phyloP scores from a whole-genome alignment of 192 early-diverging fungal genomes.

The Coemansia sp. region DNA sequence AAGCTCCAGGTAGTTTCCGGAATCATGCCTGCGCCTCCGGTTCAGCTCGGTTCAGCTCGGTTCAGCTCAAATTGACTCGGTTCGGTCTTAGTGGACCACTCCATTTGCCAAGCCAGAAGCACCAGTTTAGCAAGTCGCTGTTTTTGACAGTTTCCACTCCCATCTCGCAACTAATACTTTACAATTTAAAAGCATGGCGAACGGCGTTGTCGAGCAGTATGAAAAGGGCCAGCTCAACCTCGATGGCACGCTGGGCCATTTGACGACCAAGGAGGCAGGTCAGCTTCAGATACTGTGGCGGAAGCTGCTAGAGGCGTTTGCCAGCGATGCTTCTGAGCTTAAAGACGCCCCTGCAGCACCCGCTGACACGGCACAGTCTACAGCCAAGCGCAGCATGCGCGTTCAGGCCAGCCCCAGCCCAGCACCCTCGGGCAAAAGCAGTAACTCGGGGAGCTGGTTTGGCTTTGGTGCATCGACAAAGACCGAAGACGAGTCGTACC shows the following conservation, averaged over 20 bases:
- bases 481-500: constrained; percentile 16
- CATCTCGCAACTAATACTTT: too few relatives aligned
- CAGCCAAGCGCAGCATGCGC: constrained; percentile 18
- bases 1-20: not conserved
- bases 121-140: too few relatives aligned
- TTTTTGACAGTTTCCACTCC: too few relatives aligned
- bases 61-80: not conserved
- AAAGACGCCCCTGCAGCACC: constrained; percentile 6
- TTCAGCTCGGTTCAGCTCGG: not conserved
- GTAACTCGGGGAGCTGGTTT: constrained; percentile 22
- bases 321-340: constrained; percentile 16
- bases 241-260: constrained; percentile 54
- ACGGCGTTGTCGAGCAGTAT: constrained; percentile 47
- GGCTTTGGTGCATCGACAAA: constrained; percentile 33
- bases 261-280: constrained; percentile 48
- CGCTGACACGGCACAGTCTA: not conserved
- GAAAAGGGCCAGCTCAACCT: constrained; percentile 33
- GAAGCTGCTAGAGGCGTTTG: constrained; percentile 45
- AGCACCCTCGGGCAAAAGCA: not conserved
- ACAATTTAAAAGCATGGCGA: constrained; percentile 17
- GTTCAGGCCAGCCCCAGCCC: not conserved
- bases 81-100: not conserved
- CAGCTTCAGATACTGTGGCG: constrained; percentile 57
- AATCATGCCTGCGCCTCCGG: not conserved
- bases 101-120: too few relatives aligned